Evolutionary conservation across 345 rosid species (phyloP).

Genomic region (Citrus sp.): DNA sequence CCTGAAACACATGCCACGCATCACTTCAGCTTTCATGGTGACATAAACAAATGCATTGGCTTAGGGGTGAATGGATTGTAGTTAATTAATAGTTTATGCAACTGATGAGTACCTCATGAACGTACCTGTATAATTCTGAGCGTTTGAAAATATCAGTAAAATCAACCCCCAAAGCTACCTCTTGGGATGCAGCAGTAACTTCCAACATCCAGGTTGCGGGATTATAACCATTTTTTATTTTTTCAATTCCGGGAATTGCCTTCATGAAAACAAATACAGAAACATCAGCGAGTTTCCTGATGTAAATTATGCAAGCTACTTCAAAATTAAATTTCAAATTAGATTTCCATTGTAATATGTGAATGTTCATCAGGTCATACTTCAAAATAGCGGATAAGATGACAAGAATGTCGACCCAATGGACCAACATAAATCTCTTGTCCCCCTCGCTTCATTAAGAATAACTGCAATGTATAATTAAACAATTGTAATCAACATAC

Average conservation of each 20-base stretch:
- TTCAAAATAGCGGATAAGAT: slow-evolving; percentile 66
- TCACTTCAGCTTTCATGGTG: background rate
- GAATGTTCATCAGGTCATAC: slow-evolving; percentile 21
- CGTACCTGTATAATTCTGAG: slow-evolving; percentile 59
- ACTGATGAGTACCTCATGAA: background rate
- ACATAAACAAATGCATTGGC: background rate
- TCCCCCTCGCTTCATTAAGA: slow-evolving; percentile 75
- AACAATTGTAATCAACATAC: background rate
- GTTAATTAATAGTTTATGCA: background rate
- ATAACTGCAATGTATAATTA: slow-evolving; percentile 40
- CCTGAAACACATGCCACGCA: slow-evolving; percentile 31
- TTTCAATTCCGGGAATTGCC: slow-evolving; percentile 53
- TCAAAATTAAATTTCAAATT: background rate
- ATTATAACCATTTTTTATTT: slow-evolving; percentile 69
- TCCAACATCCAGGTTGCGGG: slow-evolving; percentile 96
- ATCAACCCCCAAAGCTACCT: slow-evolving; percentile 53
- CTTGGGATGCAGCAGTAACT: slow-evolving; percentile 56
- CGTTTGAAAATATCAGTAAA: slow-evolving; percentile 53
- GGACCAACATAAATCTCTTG: slow-evolving; percentile 80
- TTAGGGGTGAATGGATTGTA: too few species aligned
- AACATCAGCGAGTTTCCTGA: background rate
- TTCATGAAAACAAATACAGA: slow-evolving; percentile 9
- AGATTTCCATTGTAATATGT: too few species aligned
- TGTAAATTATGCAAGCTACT: background rate
- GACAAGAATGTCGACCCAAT: slow-evolving; percentile 59